Evolutionary conservation across 2,329 filamentous ascomycete species (phyloP).

Genomic region (Ceratocystis harringtonii): DNA sequence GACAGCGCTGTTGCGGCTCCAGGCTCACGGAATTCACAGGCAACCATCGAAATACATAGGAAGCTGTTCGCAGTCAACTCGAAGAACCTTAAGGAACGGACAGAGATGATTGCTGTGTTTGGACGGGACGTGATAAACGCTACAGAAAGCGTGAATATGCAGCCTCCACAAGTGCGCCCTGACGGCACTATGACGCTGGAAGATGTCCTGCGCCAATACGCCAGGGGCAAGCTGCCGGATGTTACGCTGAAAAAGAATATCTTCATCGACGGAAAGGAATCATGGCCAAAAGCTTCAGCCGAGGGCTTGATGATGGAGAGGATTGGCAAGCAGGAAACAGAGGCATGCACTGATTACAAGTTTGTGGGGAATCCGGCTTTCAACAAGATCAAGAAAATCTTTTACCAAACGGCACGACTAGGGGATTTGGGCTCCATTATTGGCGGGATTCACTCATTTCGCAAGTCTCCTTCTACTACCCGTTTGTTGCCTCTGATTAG

Average conservation of each 20-base stretch:
- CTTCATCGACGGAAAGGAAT: constrained; percentile 73
- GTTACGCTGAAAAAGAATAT: constrained; percentile 62
- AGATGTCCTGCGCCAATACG: constrained; percentile 38
- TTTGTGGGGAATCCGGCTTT: constrained; percentile 65
- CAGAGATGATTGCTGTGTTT: constrained; percentile 66
- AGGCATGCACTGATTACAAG: constrained; percentile 52
- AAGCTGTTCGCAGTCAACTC: constrained; percentile 36
- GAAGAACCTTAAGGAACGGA: constrained; percentile 65
- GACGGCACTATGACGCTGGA: constrained; percentile 41
- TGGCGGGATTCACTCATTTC: constrained; percentile 40
- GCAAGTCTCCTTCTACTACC: constrained; percentile 22
- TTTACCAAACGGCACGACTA: constrained; percentile 62
- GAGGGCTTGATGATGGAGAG: constrained; percentile 72
- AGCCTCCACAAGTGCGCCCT: constrained; percentile 24
- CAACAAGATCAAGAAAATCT: constrained; percentile 57
- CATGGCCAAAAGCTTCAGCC: constrained; percentile 67
- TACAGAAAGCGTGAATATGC: constrained; percentile 35
- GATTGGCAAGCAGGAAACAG: constrained; percentile 30
- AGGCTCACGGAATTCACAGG: background rate
- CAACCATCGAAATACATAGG: constrained; percentile 1
- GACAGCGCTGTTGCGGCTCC: background rate
- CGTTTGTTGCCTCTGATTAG: constrained; percentile 21
- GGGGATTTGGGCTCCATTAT: constrained; percentile 76
- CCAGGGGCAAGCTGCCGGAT: constrained; percentile 51
- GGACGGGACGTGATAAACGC: constrained; percentile 43